phyloP scores from a whole-genome alignment of 192 early-diverging fungal species.

The Entrophospora sp. region DNA sequence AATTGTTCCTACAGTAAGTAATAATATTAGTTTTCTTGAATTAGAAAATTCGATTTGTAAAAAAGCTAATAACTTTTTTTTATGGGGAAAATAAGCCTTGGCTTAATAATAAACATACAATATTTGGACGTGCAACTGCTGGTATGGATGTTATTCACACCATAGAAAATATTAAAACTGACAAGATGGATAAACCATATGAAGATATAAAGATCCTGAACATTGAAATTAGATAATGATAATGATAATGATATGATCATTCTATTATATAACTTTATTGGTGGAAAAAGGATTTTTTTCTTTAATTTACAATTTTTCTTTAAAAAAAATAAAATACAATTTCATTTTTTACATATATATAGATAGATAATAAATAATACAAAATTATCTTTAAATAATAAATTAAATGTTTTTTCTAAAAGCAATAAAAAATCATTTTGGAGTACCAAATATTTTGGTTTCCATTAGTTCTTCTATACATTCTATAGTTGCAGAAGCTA shows the following conservation, averaged over 20 bases:
- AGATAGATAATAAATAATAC: too few relatives aligned
- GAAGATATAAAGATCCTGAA: constrained; percentile 76
- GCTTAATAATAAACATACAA: constrained; percentile 95
- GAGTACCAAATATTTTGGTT: neutral
- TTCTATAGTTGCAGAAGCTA: neutral
- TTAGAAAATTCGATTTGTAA: too few relatives aligned
- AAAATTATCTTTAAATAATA: too few relatives aligned
- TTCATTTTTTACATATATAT: too few relatives aligned
- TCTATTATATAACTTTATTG: neutral
- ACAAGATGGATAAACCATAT: constrained; percentile 83
- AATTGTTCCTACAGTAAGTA: constrained; percentile 70
- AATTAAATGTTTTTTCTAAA: too few relatives aligned
- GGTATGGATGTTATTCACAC: constrained; percentile 89
- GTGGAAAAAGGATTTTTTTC: neutral
- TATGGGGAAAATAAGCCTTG: constrained; percentile 77
- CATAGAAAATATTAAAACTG: constrained; percentile 73
- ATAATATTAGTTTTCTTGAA: too few relatives aligned
- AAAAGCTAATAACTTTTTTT: constrained; percentile 19
- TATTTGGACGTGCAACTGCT: constrained; percentile 83
- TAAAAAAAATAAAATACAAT: neutral
- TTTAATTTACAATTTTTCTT: neutral
- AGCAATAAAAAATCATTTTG: constrained; percentile 1
- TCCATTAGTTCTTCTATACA: constrained; percentile 12
- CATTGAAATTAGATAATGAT: constrained; percentile 73
- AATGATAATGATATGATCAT: constrained; percentile 31